A percentile compares a stretch with the other conserved stretches of the same genome.
These are phyloP conservation scores for Botryotinia calthae DNA, from an alignment of 2,329 filamentous ascomycete genomes.

Conservation along the genomic window DNA sequence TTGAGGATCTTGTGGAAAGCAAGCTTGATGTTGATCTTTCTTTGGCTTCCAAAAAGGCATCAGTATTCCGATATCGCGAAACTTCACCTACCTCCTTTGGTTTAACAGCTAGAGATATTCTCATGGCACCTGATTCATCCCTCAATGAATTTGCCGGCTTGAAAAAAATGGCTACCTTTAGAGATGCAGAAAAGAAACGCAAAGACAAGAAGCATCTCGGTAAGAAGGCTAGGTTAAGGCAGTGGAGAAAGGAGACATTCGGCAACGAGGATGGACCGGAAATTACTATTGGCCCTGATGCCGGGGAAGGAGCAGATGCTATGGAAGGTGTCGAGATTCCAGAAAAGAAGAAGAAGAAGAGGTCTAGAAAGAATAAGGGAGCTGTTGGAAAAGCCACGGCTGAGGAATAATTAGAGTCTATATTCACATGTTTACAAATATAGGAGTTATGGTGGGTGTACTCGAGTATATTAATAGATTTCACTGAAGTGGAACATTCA, in stretches of 20 bases:
- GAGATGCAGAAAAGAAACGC: conserved; percentile 83
- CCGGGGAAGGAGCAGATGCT: conserved; percentile 30
- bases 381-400: conserved; percentile 3
- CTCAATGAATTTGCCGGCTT: conserved; percentile 90
- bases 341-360: conserved; percentile 51
- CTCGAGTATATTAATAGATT: conserved; percentile 16
- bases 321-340: conserved; percentile 38
- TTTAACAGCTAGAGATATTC: conserved; percentile 83
- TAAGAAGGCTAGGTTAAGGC: conserved; percentile 85
- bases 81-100: conserved; percentile 89
- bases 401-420: background rate
- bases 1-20: conserved; percentile 82
- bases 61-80: conserved; percentile 85
- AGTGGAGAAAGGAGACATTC: conserved; percentile 74
- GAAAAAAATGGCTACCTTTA: conserved; percentile 91
- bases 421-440: background rate
- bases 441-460: background rate
- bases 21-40: conserved; percentile 72
- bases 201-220: conserved; percentile 84
- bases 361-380: conserved; percentile 44
- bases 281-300: conserved; percentile 31
- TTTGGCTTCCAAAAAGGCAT: conserved; percentile 47
- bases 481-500: background rate
- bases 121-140: conserved; percentile 79
- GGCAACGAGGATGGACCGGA: conserved; percentile 47